A percentile compares a stretch with the other conserved stretches of the same genome.
Conservation (phyloP, 495 filamentous ascomycete species). For the Tuber calosporum region DNA sequence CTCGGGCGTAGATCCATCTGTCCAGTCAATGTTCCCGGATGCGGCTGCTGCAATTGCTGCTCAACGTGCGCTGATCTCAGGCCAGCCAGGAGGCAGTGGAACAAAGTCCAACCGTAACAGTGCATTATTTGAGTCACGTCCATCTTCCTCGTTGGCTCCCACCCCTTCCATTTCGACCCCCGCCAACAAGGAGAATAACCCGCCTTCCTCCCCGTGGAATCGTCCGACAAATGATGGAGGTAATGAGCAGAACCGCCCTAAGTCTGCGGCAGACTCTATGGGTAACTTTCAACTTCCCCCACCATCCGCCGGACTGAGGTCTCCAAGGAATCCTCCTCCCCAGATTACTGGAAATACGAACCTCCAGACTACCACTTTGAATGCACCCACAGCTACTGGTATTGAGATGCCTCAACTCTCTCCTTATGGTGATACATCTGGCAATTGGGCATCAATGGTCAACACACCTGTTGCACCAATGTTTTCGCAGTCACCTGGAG, state of each 20-base stretch:
- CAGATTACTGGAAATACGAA: conserved; percentile 59
- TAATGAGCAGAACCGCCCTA: conserved; percentile 59
- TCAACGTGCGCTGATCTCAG: conserved; percentile 93
- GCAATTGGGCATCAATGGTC: conserved; percentile 97
- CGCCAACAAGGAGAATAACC: conserved; percentile 52
- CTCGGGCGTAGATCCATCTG: conserved; percentile 85
- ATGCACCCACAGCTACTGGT: conserved; percentile 58
- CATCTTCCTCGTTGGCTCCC: conserved; percentile 67
- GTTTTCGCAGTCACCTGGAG: conserved; percentile 63
- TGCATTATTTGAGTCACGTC: conserved; percentile 69
- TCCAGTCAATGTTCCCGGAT: conserved; percentile 98
- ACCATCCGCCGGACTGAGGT: conserved; percentile 71
- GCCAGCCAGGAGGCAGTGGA: conserved; percentile 70
- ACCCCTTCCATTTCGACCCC: conserved; percentile 44
- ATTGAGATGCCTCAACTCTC: conserved; percentile 75
- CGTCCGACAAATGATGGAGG: conserved; percentile 47
- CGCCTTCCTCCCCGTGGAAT: conserved; percentile 73
- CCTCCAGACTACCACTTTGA: conserved; percentile 76
- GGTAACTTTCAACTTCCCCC: conserved; percentile 89
- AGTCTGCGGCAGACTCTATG: conserved; percentile 90
- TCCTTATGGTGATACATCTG: conserved; percentile 69
- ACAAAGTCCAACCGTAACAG: conserved; percentile 93
- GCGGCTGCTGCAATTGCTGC: conserved; percentile 94
- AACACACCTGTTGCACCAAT: conserved; percentile 93
- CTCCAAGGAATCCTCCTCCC: conserved; percentile 55